Conservation (phyloP, 2,329 filamentous ascomycete genomes). For the Graphiopsis chlorocephala region DNA sequence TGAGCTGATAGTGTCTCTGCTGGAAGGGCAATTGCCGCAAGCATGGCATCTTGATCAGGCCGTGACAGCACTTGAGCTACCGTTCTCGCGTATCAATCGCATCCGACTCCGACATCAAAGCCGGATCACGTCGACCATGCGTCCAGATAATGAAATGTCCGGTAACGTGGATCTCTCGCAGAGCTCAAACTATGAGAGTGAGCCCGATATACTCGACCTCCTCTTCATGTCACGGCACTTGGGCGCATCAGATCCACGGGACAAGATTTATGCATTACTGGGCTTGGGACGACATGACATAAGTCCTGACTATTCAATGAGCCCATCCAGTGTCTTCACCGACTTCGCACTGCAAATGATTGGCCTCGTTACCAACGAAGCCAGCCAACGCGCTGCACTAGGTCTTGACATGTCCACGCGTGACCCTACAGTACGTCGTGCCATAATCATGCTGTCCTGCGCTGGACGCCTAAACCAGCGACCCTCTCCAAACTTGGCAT, state of each 20-base stretch:
- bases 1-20: constrained; percentile 25
- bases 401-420: constrained; percentile 16
- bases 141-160: too few relatives aligned
- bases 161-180: not conserved
- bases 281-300: constrained; percentile 30
- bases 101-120: constrained; percentile 27
- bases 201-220: constrained; percentile 30
- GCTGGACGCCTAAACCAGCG: constrained; percentile 29
- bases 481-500: constrained; percentile 17
- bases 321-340: constrained; percentile 27
- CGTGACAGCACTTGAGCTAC: constrained; percentile 27
- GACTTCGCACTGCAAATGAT: constrained; percentile 31
- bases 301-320: constrained; percentile 27
- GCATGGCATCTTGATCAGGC: constrained; percentile 29
- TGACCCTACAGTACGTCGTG: constrained; percentile 23
- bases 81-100: constrained; percentile 32
- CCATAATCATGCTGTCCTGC: constrained; percentile 29
- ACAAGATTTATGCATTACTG: constrained; percentile 31
- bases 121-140: not conserved
- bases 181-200: constrained; percentile 13
- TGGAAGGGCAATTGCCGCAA: constrained; percentile 26
- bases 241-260: constrained; percentile 29
- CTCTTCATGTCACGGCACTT: constrained; percentile 31
- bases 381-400: not conserved
- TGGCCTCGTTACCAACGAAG: constrained; percentile 23